These are phyloP conservation scores for Ceriops decandra DNA, from an alignment of 345 rosid genomes.

Conservation along the genomic window DNA sequence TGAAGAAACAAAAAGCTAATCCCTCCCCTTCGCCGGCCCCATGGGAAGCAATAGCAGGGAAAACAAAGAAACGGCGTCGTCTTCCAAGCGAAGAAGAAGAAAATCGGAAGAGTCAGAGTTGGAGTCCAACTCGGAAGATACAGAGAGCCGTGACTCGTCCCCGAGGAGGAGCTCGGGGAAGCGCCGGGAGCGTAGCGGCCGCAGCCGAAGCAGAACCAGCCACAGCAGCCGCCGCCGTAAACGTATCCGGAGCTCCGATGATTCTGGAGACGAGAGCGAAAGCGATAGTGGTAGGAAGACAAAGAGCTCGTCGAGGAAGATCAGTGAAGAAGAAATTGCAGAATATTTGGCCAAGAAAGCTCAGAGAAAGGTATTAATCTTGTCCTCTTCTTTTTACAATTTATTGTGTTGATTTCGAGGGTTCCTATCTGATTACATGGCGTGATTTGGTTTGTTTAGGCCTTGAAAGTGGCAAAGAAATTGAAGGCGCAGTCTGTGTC, in stretches of 20 bases:
- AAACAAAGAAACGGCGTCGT: slow-evolving; percentile 3
- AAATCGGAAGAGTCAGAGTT: slow-evolving; percentile 22
- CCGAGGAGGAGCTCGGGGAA: slow-evolving; percentile 34
- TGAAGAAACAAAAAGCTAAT: no score
- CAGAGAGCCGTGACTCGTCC: slow-evolving; percentile 25
- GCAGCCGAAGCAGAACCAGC: slow-evolving; percentile 25
- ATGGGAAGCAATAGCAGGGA: slow-evolving; percentile 19
- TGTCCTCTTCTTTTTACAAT: not conserved
- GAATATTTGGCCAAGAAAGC: slow-evolving; percentile 75
- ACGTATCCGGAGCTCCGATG: slow-evolving; percentile 20
- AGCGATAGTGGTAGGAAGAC: slow-evolving; percentile 37
- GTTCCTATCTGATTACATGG: slow-evolving; percentile 5
- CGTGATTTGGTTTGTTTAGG: slow-evolving; percentile 38
- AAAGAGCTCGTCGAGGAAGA: slow-evolving; percentile 39
- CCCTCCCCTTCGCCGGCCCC: not conserved
- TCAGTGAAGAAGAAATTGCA: slow-evolving; percentile 61
- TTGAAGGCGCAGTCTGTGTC: slow-evolving; percentile 67
- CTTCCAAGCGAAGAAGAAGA: slow-evolving; percentile 30
- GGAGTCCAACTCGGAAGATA: slow-evolving; percentile 33
- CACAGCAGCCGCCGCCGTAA: slow-evolving; percentile 31
- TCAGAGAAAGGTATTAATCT: slow-evolving; percentile 59
- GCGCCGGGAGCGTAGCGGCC: slow-evolving; percentile 16
- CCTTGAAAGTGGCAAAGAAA: slow-evolving; percentile 70
- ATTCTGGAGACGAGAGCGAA: slow-evolving; percentile 36
- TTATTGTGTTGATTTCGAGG: not conserved